A percentile compares a stretch with the other conserved stretches of the same genome.
These are phyloP conservation scores for Schizosaccharomyces japonicus DNA, from an alignment of 805 yeast species.

Conservation along the genomic window DNA sequence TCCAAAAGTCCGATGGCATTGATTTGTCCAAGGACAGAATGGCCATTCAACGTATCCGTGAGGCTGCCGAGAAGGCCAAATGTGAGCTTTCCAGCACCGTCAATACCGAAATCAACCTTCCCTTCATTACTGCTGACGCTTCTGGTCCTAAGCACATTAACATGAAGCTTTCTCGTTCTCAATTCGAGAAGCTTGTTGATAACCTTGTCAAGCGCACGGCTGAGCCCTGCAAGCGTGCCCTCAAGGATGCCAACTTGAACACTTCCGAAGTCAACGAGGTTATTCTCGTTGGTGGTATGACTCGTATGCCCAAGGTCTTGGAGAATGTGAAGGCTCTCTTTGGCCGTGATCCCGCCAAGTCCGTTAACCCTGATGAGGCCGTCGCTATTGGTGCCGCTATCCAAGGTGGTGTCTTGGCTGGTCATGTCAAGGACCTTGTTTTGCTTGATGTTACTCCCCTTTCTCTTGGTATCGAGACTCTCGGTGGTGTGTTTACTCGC, in stretches of 20 bases:
- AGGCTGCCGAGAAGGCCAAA: slow-evolving; percentile 77
- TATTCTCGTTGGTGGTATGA: slow-evolving; percentile 75
- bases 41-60: slow-evolving; percentile 70
- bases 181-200: slow-evolving; percentile 42
- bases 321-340: slow-evolving; percentile 55
- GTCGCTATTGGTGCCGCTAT: slow-evolving; percentile 94
- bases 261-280: slow-evolving; percentile 53
- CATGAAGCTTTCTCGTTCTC: slow-evolving; percentile 41
- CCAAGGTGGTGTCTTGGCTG: slow-evolving; percentile 89
- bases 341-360: slow-evolving; percentile 64
- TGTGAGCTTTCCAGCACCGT: slow-evolving; percentile 58
- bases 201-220: slow-evolving; percentile 49
- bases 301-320: slow-evolving; percentile 73
- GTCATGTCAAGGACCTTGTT: slow-evolving; percentile 81
- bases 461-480: slow-evolving; percentile 87
- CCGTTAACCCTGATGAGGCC: slow-evolving; percentile 88
- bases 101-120: slow-evolving; percentile 52
- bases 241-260: slow-evolving; percentile 52
- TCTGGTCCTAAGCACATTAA: slow-evolving; percentile 59
- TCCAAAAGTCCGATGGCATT: slow-evolving; percentile 50
- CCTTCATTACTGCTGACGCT: slow-evolving; percentile 72
- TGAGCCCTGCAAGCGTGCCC: slow-evolving; percentile 57
- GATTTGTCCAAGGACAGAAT: slow-evolving; percentile 41
- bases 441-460: slow-evolving; percentile 74
- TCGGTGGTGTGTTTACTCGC: slow-evolving; percentile 92